Conservation (phyloP, 768 basidiomycete species). For the Psilocybe cyanescens region DNA sequence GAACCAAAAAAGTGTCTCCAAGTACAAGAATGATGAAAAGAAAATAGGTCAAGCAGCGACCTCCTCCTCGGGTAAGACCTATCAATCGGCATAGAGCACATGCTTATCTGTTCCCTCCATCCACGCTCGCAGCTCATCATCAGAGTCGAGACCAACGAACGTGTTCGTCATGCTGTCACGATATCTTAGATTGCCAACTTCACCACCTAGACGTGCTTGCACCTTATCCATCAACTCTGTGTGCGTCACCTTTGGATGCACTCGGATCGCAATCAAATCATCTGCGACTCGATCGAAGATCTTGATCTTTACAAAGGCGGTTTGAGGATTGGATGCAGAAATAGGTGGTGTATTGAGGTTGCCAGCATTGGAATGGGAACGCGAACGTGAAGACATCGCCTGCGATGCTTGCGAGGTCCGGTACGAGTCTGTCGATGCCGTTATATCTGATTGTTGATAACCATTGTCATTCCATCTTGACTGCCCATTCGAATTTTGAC, state of each 20-base stretch:
- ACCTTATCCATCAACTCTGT: slow-evolving; percentile 91
- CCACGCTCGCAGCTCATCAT: slow-evolving; percentile 73
- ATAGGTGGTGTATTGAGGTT: slow-evolving; percentile 73
- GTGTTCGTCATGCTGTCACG: slow-evolving; percentile 71
- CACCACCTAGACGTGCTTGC: slow-evolving; percentile 79
- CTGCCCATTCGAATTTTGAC: slow-evolving; percentile 27
- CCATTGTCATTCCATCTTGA: slow-evolving; percentile 34
- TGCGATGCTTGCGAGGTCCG: slow-evolving; percentile 63
- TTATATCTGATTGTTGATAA: slow-evolving; percentile 31
- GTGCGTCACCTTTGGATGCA: slow-evolving; percentile 90
- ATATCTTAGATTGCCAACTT: slow-evolving; percentile 71
- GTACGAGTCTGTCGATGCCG: slow-evolving; percentile 50
- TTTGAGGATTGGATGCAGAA: slow-evolving; percentile 77
- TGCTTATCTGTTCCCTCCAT: slow-evolving; percentile 81
- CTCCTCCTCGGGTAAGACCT: neutral
- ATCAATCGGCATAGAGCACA: slow-evolving; percentile 78
- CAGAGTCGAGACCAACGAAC: slow-evolving; percentile 64
- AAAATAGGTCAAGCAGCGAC: slow-evolving; percentile 18
- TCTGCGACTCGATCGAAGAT: slow-evolving; percentile 93
- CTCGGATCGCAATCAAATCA: slow-evolving; percentile 95
- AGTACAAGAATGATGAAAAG: slow-evolving; percentile 5
- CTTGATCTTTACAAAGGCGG: slow-evolving; percentile 97
- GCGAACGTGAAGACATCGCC: slow-evolving; percentile 53
- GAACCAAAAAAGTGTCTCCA: neutral
- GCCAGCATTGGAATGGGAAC: slow-evolving; percentile 57